Conservation (phyloP, 805 yeast species). For the Cyberlindnera maritima region DNA sequence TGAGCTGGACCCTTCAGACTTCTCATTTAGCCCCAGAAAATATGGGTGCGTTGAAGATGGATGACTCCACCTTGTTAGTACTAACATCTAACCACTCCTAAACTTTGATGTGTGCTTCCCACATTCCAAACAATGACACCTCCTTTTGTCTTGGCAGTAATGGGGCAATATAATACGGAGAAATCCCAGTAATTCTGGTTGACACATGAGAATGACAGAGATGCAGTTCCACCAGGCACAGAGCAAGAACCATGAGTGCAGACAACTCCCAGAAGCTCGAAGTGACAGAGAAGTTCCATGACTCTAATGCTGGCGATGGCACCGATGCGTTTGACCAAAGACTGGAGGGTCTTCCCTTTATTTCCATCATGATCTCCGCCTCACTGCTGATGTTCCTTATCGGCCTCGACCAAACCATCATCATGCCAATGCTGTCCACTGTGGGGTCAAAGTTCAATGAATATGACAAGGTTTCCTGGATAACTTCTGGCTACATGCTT, state of each 20-base stretch:
- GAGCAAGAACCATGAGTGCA: too few relatives aligned
- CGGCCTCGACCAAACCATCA: constrained; percentile 60
- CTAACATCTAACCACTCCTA: too few relatives aligned
- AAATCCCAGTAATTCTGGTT: too few relatives aligned
- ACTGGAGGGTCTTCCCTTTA: constrained; percentile 12
- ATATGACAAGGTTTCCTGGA: constrained; percentile 56
- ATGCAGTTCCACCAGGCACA: too few relatives aligned
- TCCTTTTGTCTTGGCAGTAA: too few relatives aligned
- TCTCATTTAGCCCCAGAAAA: background rate
- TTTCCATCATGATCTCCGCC: constrained; percentile 18
- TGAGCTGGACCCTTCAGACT: too few relatives aligned
- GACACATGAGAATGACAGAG: too few relatives aligned
- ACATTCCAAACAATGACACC: too few relatives aligned
- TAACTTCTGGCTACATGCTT: constrained; percentile 51
- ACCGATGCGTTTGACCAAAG: constrained; percentile 19
- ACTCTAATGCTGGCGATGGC: constrained; percentile 26
- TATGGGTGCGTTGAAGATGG: background rate
- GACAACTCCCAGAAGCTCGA: background rate
- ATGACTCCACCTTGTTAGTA: background rate
- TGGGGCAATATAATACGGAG: too few relatives aligned
- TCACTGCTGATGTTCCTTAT: constrained; percentile 26
- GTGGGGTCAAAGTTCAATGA: constrained; percentile 50
- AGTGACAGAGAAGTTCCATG: constrained; percentile 12
- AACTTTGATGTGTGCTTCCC: too few relatives aligned
- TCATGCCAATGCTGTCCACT: constrained; percentile 45